A percentile compares a stretch with the other conserved stretches of the same genome.
Conservation (phyloP, 305 asterid species). For the Solanum hybrid region DNA sequence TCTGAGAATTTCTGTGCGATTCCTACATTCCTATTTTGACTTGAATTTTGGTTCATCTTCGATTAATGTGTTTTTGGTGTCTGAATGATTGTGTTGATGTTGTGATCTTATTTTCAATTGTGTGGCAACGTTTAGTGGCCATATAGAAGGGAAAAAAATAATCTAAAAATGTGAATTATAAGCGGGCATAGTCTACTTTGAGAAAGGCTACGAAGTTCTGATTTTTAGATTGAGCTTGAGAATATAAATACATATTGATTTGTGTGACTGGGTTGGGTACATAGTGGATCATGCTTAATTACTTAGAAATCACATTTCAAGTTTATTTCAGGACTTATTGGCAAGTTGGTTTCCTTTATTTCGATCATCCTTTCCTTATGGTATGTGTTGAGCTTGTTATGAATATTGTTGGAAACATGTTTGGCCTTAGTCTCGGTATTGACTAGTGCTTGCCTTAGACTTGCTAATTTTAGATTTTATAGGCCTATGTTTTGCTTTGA, state of each 20-base stretch:
- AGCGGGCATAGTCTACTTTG: neutral
- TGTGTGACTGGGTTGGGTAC: neutral
- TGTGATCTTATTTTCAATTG: neutral
- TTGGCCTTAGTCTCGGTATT: no score
- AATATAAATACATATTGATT: no score
- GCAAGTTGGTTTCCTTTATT: no score
- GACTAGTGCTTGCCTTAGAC: no score
- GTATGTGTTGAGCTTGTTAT: no score
- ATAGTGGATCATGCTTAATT: neutral
- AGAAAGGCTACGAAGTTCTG: neutral
- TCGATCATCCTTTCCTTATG: no score
- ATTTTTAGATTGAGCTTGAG: neutral
- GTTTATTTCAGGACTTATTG: neutral
- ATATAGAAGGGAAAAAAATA: neutral
- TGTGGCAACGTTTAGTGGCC: neutral
- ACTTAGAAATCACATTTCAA: neutral
- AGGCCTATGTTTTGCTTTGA: no score
- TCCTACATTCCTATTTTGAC: neutral
- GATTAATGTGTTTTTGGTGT: neutral
- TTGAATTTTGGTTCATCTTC: neutral
- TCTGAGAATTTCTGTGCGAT: neutral
- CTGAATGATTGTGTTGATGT: neutral
- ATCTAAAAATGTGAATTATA: neutral
- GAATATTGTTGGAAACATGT: no score
- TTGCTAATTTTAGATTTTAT: no score